Evolutionary conservation across 2,329 filamentous ascomycete genomes (phyloP), one percentile per base, ranked within the genome.

Genomic region (Colletotrichum graminicola): DNA sequence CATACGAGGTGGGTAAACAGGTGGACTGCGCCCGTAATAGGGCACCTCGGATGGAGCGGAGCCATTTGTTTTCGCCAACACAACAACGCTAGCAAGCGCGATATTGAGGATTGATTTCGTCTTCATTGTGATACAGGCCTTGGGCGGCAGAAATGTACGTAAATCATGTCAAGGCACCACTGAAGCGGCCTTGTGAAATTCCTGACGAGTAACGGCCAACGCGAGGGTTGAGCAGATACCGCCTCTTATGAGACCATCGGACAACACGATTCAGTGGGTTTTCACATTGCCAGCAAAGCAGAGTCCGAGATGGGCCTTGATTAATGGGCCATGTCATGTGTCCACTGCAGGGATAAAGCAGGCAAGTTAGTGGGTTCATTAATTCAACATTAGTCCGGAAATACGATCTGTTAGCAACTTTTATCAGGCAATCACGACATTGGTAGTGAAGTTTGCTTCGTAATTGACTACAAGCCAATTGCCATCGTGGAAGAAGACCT

Each of bases 1-100:
- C 68, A 29, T 47, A 71, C 68, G 68, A 14, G 65, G 64, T 32
- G 65, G 65, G 47, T 71, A 71, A 1, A 71, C 65, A 16, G 68
- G 65, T 6, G 68, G 65, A n/a, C 68, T 71, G 16, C 65, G 52
- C 1, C 68, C 65, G 49, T 71, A 71, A 45, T 64, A 71, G 11
- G 68, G 68, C 23, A 71, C 64, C 8, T 71, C 68, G 12, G 65
- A 71, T 18, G 65, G 68, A 23, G 57, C 43, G 36, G 68, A 68
- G 18, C 36, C 36, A 23, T 68, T 71, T 11, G 43, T 39, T 36
- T 68, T 45, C 5, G 59, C 59, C 2, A 45, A 54, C 16, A 29
- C 59, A 45, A 62, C 23, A 32, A 26, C 45, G 65, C 68, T 54
- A 36, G 32, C 43, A 32, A 71, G 52, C 7, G 52, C 68, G 10